Evolutionary conservation across 148 eudicot species (phyloP), one percentile per base, ranked within the genome.

Genomic region (Tetragonia tetragonoides): DNA sequence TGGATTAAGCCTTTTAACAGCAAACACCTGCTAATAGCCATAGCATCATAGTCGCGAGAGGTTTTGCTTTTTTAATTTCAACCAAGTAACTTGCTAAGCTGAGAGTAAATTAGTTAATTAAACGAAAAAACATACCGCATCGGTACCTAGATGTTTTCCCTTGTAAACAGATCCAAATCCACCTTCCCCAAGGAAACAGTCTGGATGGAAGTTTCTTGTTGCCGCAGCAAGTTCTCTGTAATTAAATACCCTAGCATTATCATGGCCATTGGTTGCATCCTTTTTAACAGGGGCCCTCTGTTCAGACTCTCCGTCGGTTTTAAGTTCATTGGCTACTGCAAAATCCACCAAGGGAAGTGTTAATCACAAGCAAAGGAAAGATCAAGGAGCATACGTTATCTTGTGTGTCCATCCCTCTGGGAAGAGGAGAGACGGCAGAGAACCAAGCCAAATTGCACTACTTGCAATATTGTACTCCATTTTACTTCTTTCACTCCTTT

Each of bases 1-100:
- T 66, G 82, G 86, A 84, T 91, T 86, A 51, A 91, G 83, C 79
- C 64, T 76, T 76, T 91, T 91, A 38, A 89, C 88, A 74, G 95
- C 95, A 46, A 89, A 83, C 49, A 82, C 80, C 95, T 91, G 82
- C 56, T 28, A 53, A 60, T 14, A 53, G 60, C 69, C 42, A 46
- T 60, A 70, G 53, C 73, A 46, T 1, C 73, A 49, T 49, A 11
- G 60, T 10, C 44, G 57, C 47, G 40, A 39, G 16, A 20, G 24
- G 57, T 42, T 56, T n/a, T 41, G 44, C 15, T 10, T 0, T 49
- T 10, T 61, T 8, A 7, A 24, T 49, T 6, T 51, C 63, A 69
- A 68, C 42, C 28, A 8, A 12, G 5, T 39, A 61, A 42, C 68
- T 57, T 56, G 66, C 39, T 54, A 28, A 54, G n/a, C 44, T 49